Percentiles rank a stretch among this genome's conserved stretches.
phyloP scores from a whole-genome alignment of 1,139 yeast genomes.

The Blastobotrys capitulatus region DNA sequence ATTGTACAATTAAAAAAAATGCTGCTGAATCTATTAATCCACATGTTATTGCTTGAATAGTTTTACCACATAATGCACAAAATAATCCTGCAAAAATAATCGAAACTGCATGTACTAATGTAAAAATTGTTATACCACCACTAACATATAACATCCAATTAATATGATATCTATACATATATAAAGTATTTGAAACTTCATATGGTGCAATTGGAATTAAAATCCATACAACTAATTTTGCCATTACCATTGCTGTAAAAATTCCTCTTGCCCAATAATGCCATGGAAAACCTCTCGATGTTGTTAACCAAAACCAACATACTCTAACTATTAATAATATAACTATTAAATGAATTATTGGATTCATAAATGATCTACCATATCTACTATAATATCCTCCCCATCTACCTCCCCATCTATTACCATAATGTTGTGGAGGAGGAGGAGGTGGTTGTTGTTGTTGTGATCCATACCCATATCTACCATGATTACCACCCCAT shows the following conservation, averaged over 20 bases:
- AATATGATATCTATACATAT: slow-evolving; percentile 5
- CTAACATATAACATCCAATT: neutral
- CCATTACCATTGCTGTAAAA: neutral
- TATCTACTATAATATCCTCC: neutral
- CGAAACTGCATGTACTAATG: slow-evolving; percentile 3
- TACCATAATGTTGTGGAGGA: neutral
- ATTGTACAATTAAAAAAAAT: slow-evolving; percentile 1
- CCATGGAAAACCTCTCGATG: slow-evolving; percentile 1
- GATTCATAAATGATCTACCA: neutral
- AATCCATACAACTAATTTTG: neutral
- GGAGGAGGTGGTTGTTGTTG: neutral
- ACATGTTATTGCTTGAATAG: slow-evolving; percentile 3
- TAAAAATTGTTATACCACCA: slow-evolving; percentile 5
- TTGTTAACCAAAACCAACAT: neutral
- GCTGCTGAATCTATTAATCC: slow-evolving; percentile 4
- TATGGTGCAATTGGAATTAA: slow-evolving; percentile 2
- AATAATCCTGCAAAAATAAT: neutral
- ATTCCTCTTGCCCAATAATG: slow-evolving; percentile 7
- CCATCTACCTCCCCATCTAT: neutral
- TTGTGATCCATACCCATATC: neutral
- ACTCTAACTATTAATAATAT: neutral
- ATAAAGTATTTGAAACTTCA: neutral
- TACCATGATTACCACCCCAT: neutral
- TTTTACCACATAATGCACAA: slow-evolving; percentile 6
- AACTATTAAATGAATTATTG: slow-evolving; percentile 1